These are phyloP conservation scores for Cystobasidiopsis lactophilus DNA, from an alignment of 768 basidiomycete genomes.

Conservation along the genomic window DNA sequence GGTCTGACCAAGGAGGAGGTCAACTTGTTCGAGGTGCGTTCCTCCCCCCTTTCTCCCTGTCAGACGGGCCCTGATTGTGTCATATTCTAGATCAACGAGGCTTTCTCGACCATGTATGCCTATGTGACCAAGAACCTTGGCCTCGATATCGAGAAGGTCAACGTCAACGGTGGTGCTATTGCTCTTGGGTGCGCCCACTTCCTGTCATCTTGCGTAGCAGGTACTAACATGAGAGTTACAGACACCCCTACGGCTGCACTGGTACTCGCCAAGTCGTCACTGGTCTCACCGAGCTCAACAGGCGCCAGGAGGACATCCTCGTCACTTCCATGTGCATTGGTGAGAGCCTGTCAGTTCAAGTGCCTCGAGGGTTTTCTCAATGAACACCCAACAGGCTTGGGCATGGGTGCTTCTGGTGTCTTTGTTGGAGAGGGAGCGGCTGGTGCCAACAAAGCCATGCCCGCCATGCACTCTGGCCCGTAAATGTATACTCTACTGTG, in stretches of 20 bases:
- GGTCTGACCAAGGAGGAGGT: conserved; percentile 48
- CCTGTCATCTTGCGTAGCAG: conserved; percentile 11
- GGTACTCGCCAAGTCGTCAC: conserved; percentile 67
- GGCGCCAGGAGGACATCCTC: conserved; percentile 31
- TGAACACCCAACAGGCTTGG: background rate
- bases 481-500: too few relatives aligned
- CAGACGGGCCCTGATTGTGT: background rate
- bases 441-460: too few relatives aligned
- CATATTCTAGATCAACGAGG: conserved; percentile 53
- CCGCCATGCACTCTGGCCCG: too few relatives aligned
- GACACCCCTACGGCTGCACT: conserved; percentile 30
- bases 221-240: background rate
- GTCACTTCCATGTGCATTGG: conserved; percentile 79
- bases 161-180: conserved; percentile 78
- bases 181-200: conserved; percentile 38
- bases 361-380: background rate
- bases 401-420: too few relatives aligned
- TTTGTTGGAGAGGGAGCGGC: too few relatives aligned
- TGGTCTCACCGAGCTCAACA: conserved; percentile 35
- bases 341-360: conserved; percentile 1
- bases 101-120: conserved; percentile 49
- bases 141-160: conserved; percentile 43
- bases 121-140: conserved; percentile 46
- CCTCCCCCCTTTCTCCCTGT: background rate
- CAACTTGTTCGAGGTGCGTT: conserved; percentile 47